Base-by-base conservation (phyloP, 805 yeast species). In the Yarrowia sp. region DNA sequence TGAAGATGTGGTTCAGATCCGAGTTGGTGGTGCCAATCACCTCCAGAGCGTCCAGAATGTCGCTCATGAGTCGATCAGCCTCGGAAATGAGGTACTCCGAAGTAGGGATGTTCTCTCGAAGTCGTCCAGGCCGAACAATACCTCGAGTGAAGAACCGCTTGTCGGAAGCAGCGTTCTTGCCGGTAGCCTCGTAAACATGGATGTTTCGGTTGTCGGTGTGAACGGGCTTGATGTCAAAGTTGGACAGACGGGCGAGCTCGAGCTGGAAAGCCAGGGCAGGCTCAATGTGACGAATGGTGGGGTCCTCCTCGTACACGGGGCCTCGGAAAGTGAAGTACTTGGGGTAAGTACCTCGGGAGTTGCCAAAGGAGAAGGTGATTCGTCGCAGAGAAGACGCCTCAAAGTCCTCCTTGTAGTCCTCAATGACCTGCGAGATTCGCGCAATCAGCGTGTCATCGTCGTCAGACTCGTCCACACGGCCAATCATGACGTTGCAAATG, bases 241-340 rank as follows among this genome's bases (percentile, higher is more conserved):
- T 96, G 50, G 96, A 90, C 78, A 95, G 83, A 79, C 98, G 87
- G 72, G 90, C 93, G 68, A 95, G 83, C 79, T 95, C 99, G 70
- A 95, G 84, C 81, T 95, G 99, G 89, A 86, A 95, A 62, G 99
- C 98, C 72, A 93, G 82, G 45, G 98, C 97, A 28, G 99, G 99
- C 78, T 95, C 98, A 71, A 95, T 92, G 76, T 95, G 98, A 81
- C 99, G 92, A 75, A 95, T 89, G 18, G 92, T 92, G 78, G 87
- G 86, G 79, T 95, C 96, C 79, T 95, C 99, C 39, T 71, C 73
- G 75, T 89, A 95, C 41, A 83, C 82, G 62, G 96, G 96, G 67
- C 93, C 96, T 73, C 89, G 90, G 84, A 90, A 95, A 42, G 98
- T 95, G 81, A 87, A 95, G 81, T 93, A 95, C 77, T 89, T 90